A percentile compares a stretch with the other conserved stretches of the same genome.
These are phyloP conservation scores for Talaromyces sp. DNA, from an alignment of 2,329 filamentous ascomycete genomes.

Conservation along the genomic window DNA sequence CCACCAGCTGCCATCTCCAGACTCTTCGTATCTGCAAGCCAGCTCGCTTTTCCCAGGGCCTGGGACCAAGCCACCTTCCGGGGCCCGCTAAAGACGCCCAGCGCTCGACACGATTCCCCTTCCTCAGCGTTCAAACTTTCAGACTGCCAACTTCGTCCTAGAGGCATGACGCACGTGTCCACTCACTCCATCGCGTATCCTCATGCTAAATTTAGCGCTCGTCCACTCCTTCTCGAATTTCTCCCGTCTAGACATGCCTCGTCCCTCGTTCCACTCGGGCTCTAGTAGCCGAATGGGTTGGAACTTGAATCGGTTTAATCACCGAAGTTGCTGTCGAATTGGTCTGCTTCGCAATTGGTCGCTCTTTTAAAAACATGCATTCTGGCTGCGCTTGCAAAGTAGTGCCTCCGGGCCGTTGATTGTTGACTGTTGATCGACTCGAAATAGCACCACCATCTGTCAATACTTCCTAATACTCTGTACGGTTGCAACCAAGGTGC, in stretches of 20 bases:
- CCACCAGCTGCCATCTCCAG: background rate
- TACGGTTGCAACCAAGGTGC: background rate
- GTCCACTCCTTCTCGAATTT: background rate
- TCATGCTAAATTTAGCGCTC: background rate
- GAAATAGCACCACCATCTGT: background rate
- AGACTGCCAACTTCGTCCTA: background rate
- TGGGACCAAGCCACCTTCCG: background rate
- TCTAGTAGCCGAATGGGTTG: background rate
- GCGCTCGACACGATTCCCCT: background rate
- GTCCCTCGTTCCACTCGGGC: background rate
- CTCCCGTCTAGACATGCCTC: background rate
- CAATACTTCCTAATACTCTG: background rate
- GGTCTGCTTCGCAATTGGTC: background rate
- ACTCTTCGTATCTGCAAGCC: background rate
- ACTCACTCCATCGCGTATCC: too few relatives aligned
- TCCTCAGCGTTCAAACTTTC: background rate
- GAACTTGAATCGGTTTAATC: background rate
- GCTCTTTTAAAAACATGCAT: background rate
- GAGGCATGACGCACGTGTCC: background rate
- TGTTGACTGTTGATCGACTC: background rate
- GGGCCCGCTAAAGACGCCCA: background rate
- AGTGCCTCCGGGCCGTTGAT: too few relatives aligned
- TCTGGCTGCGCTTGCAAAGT: too few relatives aligned
- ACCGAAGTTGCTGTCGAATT: background rate
- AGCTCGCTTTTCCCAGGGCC: background rate